Percentiles rank a stretch among this genome's conserved stretches.
These are phyloP conservation scores for Cryphonectria nitschkei DNA, from an alignment of 2,329 filamentous ascomycete genomes.

Conservation along the genomic window DNA sequence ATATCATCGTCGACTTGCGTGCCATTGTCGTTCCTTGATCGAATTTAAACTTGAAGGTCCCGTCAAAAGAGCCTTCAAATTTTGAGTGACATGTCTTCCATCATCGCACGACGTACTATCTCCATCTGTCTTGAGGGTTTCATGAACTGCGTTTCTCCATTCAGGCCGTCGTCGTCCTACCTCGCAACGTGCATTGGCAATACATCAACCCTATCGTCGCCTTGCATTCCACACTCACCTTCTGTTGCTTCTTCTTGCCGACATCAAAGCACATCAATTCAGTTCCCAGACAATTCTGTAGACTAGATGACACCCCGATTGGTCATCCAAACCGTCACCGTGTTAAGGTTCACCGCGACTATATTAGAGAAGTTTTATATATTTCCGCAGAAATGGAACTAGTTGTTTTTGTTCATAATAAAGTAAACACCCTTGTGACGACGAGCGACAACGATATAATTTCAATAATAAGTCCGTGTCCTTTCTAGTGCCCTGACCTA, in stretches of 20 bases:
- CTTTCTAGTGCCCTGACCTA: conserved; percentile 10
- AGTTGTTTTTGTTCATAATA: background rate
- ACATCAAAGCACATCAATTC: background rate
- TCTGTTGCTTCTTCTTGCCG: background rate
- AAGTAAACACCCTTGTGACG: background rate
- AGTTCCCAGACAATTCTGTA: background rate
- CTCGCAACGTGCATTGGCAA: background rate
- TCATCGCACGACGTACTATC: conserved; percentile 12
- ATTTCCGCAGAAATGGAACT: background rate
- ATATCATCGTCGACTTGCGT: conserved; percentile 9
- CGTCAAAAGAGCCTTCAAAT: conserved; percentile 15
- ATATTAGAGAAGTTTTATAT: background rate
- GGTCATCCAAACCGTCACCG: background rate
- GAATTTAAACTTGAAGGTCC: conserved; percentile 10
- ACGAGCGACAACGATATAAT: background rate
- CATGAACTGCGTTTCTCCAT: conserved; percentile 20
- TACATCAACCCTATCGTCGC: background rate
- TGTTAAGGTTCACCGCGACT: background rate
- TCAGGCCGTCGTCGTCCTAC: too few species aligned
- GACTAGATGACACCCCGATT: background rate
- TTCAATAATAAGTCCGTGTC: background rate
- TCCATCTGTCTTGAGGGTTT: conserved; percentile 17
- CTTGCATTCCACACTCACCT: background rate
- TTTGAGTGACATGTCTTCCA: conserved; percentile 12
- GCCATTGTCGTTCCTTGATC: conserved; percentile 7